These are phyloP conservation scores for Penicillium sp. DNA, from an alignment of 2,329 filamentous ascomycete genomes.

Conservation along the genomic window DNA sequence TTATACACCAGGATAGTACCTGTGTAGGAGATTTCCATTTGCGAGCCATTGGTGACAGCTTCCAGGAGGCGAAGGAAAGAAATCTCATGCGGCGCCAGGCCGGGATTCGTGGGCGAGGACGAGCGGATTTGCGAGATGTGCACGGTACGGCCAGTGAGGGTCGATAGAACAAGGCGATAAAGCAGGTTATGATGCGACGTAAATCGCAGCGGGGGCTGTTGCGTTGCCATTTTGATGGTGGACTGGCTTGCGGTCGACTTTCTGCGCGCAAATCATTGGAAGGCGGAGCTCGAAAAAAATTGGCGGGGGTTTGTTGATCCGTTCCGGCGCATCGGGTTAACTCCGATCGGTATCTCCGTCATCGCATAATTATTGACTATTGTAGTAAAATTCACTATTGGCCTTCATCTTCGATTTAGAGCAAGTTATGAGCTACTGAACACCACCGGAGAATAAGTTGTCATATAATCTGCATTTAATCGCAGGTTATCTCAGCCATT, in stretches of 20 bases:
- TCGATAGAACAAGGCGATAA: constrained; percentile 84
- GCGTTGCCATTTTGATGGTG: constrained; percentile 42
- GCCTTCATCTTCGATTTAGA: too few relatives aligned
- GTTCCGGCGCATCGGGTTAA: constrained; percentile 31
- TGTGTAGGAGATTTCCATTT: constrained; percentile 94
- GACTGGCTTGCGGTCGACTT: constrained; percentile 2
- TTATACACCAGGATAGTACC: constrained; percentile 92
- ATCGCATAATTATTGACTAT: constrained; percentile 17
- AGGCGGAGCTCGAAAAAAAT: constrained; percentile 35
- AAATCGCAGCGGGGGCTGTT: constrained; percentile 67
- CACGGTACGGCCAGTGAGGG: constrained; percentile 84
- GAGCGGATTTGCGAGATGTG: constrained; percentile 94
- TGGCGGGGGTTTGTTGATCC: constrained; percentile 32
- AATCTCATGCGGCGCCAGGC: constrained; percentile 88
- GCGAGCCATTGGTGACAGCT: constrained; percentile 89
- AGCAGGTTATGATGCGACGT: constrained; percentile 82
- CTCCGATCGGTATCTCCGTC: constrained; percentile 32
- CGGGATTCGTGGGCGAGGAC: constrained; percentile 81
- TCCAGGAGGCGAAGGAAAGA: constrained; percentile 95
- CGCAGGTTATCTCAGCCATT: too few relatives aligned
- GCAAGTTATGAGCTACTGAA: too few relatives aligned
- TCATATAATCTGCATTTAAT: too few relatives aligned
- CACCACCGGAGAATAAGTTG: too few relatives aligned
- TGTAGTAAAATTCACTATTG: too few relatives aligned
- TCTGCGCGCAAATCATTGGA: constrained; percentile 12